Base-by-base conservation (phyloP, 2,329 filamentous ascomycete species). In the Decorospora gaudefroyi region DNA sequence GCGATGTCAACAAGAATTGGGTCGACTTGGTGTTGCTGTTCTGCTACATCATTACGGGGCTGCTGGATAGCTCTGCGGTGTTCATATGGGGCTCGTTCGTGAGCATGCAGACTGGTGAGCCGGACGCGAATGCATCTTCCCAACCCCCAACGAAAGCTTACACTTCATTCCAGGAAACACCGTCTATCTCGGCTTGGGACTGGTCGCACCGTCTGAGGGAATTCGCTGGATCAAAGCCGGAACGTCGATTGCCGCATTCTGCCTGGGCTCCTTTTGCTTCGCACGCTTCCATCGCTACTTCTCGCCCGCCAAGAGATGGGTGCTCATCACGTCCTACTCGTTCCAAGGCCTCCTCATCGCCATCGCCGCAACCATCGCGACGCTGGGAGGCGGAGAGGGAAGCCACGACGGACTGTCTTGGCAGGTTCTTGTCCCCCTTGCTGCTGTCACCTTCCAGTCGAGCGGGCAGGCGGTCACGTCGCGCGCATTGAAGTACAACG, bases 21-120 rank as follows among this genome's bases (percentile, higher is more conserved):
- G 81, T 83, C 10, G 87, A 92, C 61, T 51, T 87, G 1, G 73
- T 89, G 13, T 76, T 92, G 26, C 73, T 92, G 3, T 72, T 82
- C 18, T 89, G 86, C 70, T 91, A 90, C 65, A 72, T 88, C 52
- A 85, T 90, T 63, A 91, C 88, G 0, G 88, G 88, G 3, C 74
- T 92, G 8, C 78, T 90, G 6, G 88, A 92, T 70, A 88, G 85
- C 69, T 83, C 86, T 2, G 83, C 86, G 2, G 86, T 88, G 32
- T 85, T 84, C 44, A 86, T 86, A 28, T 91, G 86, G 84, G 86
- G 87, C 9, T 85, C 85, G 2, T 92, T 92, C 58, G 87, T 90
- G 27, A 88, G 84, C 59, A 91, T 91, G 87, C 88, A 91, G 64
- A 91, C 87, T 21, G 87, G 86, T 81, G 61, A 52, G 74, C 69